phyloP scores from a whole-genome alignment of 805 yeast species.

The Debaryomyces castellii region DNA sequence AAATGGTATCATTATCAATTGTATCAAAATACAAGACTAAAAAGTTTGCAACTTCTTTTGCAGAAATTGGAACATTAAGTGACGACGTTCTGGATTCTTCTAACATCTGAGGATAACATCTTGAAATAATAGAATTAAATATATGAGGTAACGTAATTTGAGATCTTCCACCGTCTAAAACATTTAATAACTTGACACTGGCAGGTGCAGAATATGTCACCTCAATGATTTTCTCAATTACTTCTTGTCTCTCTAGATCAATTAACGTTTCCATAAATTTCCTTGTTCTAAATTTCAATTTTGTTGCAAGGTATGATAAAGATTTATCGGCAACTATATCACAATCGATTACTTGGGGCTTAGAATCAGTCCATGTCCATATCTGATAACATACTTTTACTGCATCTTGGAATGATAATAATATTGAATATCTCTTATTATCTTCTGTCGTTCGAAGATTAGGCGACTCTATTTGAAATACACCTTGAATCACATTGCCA shows the following conservation, averaged over 20 bases:
- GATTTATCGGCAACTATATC: conserved; percentile 22
- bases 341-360: conserved; percentile 11
- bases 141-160: conserved; percentile 70
- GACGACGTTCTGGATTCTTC: conserved; percentile 43
- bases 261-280: conserved; percentile 63
- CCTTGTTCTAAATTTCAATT: conserved; percentile 66
- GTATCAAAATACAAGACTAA: conserved; percentile 61
- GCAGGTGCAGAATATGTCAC: conserved; percentile 21
- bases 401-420: conserved; percentile 65
- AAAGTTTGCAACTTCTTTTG: conserved; percentile 48
- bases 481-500: conserved; percentile 74
- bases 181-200: conserved; percentile 62
- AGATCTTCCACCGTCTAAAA: conserved; percentile 82
- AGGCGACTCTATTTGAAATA: conserved; percentile 70
- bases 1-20: conserved; percentile 72
- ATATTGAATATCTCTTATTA: conserved; percentile 53
- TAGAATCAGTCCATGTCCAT: conserved; percentile 69
- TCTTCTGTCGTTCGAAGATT: conserved; percentile 48
- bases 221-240: conserved; percentile 61
- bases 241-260: conserved; percentile 68
- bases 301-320: conserved; percentile 47
- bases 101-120: conserved; percentile 37
- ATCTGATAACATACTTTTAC: conserved; percentile 54
- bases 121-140: conserved; percentile 51
- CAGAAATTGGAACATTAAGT: conserved; percentile 46